phyloP scores from a whole-genome alignment of 1,284 basidiomycete species.

The Tilletiopsis washingtonensis region DNA sequence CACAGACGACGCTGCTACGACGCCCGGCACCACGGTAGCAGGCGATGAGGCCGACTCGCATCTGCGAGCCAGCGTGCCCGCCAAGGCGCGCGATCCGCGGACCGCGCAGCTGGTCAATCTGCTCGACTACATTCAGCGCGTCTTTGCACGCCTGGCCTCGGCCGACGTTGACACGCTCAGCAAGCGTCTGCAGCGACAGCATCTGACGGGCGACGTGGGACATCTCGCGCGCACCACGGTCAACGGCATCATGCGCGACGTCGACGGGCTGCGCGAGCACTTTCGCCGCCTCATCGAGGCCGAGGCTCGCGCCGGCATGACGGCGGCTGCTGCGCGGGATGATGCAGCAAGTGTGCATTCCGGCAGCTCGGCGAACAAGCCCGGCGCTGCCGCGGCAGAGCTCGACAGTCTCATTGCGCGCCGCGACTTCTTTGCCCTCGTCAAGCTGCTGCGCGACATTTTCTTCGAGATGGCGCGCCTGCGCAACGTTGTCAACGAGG shows the following conservation, averaged over 20 bases:
- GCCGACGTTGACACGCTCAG: constrained; percentile 82
- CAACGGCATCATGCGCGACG: constrained; percentile 65
- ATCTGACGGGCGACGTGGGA: constrained; percentile 74
- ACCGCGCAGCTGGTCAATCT: constrained; percentile 54
- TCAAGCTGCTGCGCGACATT: constrained; percentile 77
- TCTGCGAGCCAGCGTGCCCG: background rate
- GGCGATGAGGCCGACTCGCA: too few relatives aligned
- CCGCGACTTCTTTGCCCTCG: constrained; percentile 71
- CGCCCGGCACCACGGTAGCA: too few relatives aligned
- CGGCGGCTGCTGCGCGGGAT: background rate
- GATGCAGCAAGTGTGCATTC: constrained; percentile 2
- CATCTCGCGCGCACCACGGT: constrained; percentile 81
- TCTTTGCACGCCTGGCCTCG: constrained; percentile 65
- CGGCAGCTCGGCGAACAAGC: background rate
- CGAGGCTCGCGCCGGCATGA: constrained; percentile 46
- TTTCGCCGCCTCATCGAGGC: constrained; percentile 59
- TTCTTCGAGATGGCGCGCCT: constrained; percentile 76
- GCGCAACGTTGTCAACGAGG: constrained; percentile 75
- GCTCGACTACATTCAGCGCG: constrained; percentile 62
- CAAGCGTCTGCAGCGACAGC: constrained; percentile 80
- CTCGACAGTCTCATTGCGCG: constrained; percentile 56
- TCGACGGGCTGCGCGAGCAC: constrained; percentile 62
- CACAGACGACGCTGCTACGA: too few relatives aligned
- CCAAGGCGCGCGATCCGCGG: constrained; percentile 20
- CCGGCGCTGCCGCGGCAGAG: background rate